These are phyloP conservation scores for Ilex aquifolium DNA, from an alignment of 257 asterid genomes.

Conservation along the genomic window DNA sequence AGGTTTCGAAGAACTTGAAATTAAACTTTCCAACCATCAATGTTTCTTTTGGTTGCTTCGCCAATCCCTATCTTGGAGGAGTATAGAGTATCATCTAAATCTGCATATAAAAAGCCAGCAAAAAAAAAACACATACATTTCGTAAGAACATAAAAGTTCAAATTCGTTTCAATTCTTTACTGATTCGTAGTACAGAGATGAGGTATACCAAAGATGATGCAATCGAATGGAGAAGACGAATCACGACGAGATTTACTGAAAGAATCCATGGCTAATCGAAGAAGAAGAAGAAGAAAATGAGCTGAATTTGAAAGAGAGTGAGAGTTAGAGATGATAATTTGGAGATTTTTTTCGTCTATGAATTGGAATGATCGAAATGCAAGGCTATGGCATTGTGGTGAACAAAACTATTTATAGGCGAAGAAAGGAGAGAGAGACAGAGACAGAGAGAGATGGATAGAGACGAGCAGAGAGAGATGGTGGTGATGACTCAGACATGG, in stretches of 20 bases:
- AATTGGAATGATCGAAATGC: no score
- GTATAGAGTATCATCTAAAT: constrained; percentile 91
- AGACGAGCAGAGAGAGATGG: no score
- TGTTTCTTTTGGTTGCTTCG: constrained; percentile 63
- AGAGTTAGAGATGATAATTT: no score
- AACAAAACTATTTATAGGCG: no score
- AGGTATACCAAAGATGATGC: constrained; percentile 32
- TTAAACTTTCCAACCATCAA: constrained; percentile 44
- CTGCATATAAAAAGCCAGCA: constrained; percentile 22
- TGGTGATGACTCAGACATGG: no score
- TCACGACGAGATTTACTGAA: constrained; percentile 11
- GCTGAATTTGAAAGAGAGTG: no score
- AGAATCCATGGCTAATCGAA: constrained; percentile 26
- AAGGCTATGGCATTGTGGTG: no score
- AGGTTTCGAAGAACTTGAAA: not conserved
- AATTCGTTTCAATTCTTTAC: not conserved
- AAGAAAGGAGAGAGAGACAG: no score
- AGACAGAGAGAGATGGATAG: no score
- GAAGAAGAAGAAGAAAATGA: constrained; percentile 3
- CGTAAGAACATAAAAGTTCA: not conserved
- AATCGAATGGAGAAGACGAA: constrained; percentile 26
- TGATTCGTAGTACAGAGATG: not conserved
- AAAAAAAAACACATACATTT: not conserved
- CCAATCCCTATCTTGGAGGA: constrained; percentile 73
- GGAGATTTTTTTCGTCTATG: no score